Evolutionary conservation across 2,329 filamentous ascomycete species (phyloP).

Genomic region (Hawksworthiomyces lignivorus): DNA sequence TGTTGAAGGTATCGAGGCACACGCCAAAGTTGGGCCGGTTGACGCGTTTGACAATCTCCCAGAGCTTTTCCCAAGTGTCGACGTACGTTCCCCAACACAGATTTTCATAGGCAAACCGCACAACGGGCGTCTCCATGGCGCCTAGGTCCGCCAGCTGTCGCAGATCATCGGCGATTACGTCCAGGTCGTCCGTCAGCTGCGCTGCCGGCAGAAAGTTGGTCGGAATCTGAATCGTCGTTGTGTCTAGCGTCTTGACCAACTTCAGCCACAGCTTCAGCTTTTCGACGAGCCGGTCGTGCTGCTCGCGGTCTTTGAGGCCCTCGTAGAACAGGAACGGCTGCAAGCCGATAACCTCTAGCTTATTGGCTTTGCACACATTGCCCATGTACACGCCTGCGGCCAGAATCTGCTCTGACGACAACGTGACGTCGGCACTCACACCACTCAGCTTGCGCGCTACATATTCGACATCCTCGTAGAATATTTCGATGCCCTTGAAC

Average conservation of each 20-base stretch:
- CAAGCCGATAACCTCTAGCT: constrained; percentile 44
- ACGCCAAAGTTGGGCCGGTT: constrained; percentile 52
- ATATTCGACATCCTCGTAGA: constrained; percentile 54
- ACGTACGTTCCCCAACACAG: constrained; percentile 52
- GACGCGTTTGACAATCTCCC: constrained; percentile 46
- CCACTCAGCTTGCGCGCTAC: constrained; percentile 28
- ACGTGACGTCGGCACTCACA: too few relatives aligned
- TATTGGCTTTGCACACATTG: too few relatives aligned
- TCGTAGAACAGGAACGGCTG: constrained; percentile 60
- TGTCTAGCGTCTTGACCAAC: constrained; percentile 46
- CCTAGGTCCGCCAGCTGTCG: constrained; percentile 50
- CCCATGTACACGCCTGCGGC: too few relatives aligned
- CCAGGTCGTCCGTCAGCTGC: constrained; percentile 25
- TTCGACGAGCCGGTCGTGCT: constrained; percentile 42
- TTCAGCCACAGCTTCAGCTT: constrained; percentile 53
- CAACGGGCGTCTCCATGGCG: constrained; percentile 32
- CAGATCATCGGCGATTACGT: constrained; percentile 46
- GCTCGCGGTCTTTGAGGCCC: constrained; percentile 45
- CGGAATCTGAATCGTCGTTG: constrained; percentile 54
- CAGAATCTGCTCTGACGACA: too few relatives aligned
- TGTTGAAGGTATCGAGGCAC: constrained; percentile 58
- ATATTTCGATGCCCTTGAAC: constrained; percentile 51
- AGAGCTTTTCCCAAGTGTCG: constrained; percentile 51
- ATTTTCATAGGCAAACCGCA: constrained; percentile 54
- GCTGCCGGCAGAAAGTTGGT: constrained; percentile 42